Evolutionary conservation across 83 land plant genomes (phyloP), one percentile per base, ranked within the genome.

Genomic region (Isoetes engelmannii): DNA sequence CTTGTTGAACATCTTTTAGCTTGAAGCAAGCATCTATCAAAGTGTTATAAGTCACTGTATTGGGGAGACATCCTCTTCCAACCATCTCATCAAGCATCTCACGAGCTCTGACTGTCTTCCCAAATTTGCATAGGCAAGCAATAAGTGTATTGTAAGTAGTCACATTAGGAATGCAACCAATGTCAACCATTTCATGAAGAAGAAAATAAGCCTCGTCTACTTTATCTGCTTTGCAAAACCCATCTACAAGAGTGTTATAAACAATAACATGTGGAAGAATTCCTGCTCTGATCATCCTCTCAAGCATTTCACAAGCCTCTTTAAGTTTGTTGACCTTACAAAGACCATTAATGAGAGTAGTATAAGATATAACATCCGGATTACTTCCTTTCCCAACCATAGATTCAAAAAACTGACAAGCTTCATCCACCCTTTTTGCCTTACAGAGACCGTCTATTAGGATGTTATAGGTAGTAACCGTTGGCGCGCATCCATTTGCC

Each of bases 11-110:
- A n/a, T n/a, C n/a, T n/a, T n/a, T n/a, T n/a, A n/a, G n/a, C 57
- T 80, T 78, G 43, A 75, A 78, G 37, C 84, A 87, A 9, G 85
- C 90, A 17, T 76, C 74, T 13, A 87, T 85, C 64, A 87, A 59
- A 70, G 76, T 72, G 57, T 78, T 84, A 50, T 82, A 87, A 0
- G 87, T 82, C 13, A 80, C 70, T 4, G 47, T 70, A 74, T 84
- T 82, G 17, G 87, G 85, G 8, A 9, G 15, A 41, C 80, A 80
- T 9, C 78, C 75, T 67, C 75, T 87, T 47, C 82, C 90, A 66
- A 87, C 73, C 90, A 87, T 87, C 17, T 87, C 83, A 65, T 87
- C 90, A 84, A 85, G 82, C 63, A 87, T 49, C 65, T 80, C 80
- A 55, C 72, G 79, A 0, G 85, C 90, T 74, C 82, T 82, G 42